Conservation (phyloP, 495 filamentous ascomycete genomes). For the Lophiotrema nucula region DNA sequence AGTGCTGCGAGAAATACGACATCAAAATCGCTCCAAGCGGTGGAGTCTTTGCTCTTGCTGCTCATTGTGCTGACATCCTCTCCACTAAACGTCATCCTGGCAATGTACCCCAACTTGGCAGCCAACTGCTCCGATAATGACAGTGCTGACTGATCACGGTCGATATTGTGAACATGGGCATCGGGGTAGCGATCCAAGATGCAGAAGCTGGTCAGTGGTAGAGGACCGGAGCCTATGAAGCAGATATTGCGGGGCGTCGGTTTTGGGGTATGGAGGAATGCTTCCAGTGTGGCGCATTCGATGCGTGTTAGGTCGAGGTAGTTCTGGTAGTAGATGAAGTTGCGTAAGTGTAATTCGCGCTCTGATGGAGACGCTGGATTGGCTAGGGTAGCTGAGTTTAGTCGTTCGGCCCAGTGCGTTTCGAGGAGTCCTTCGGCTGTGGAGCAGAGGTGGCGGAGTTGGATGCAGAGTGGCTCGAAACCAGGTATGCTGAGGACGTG, state of each 20-base stretch:
- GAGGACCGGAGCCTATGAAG: slow-evolving; percentile 48
- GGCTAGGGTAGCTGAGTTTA: slow-evolving; percentile 11
- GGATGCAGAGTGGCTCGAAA: slow-evolving; percentile 30
- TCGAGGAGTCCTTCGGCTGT: slow-evolving; percentile 45
- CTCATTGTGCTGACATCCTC: slow-evolving; percentile 27
- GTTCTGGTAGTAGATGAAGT: slow-evolving; percentile 49
- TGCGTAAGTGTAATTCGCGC: slow-evolving; percentile 14
- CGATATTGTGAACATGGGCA: slow-evolving; percentile 40
- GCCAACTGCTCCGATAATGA: slow-evolving; percentile 27
- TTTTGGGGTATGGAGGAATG: slow-evolving; percentile 18
- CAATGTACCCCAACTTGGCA: slow-evolving; percentile 1
- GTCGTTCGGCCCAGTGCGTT: slow-evolving; percentile 40
- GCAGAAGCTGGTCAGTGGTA: slow-evolving; percentile 46
- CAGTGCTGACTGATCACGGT: slow-evolving; percentile 41
- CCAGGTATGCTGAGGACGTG: slow-evolving; percentile 37
- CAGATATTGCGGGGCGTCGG: slow-evolving; percentile 19
- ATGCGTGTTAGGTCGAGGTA: slow-evolving; percentile 46
- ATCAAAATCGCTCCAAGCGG: slow-evolving; percentile 40
- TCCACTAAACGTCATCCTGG: slow-evolving; percentile 6
- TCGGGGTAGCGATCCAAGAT: slow-evolving; percentile 27
- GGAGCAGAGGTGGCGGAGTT: slow-evolving; percentile 42
- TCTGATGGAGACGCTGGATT: background rate
- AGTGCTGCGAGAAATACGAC: slow-evolving; percentile 50
- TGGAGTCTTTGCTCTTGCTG: background rate
- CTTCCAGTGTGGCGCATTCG: slow-evolving; percentile 42